phyloP scores from a whole-genome alignment of 2,329 filamentous ascomycete species.

The Zymoseptoria pseudotritici region DNA sequence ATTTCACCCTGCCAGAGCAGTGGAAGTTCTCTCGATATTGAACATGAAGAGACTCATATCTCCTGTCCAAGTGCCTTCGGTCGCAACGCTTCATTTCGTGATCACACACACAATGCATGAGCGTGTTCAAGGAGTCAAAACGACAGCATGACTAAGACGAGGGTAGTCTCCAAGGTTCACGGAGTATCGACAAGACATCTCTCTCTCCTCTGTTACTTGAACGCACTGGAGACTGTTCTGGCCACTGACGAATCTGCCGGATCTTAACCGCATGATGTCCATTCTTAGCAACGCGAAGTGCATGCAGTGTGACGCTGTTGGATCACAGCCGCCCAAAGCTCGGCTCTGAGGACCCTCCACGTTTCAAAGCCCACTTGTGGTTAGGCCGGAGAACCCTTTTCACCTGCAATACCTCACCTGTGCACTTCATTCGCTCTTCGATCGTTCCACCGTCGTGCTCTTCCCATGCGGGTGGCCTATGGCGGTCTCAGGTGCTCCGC shows the following conservation, averaged over 20 bases:
- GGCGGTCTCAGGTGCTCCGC: not conserved
- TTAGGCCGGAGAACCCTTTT: not conserved
- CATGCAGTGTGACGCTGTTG: not conserved
- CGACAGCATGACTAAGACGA: not conserved
- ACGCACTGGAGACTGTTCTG: not conserved
- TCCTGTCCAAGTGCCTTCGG: not conserved
- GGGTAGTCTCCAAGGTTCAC: not conserved
- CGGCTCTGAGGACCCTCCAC: not conserved
- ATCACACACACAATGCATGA: not conserved
- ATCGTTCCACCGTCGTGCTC: not conserved
- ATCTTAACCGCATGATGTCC: not conserved
- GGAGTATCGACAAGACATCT: too few species aligned
- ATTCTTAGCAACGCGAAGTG: not conserved
- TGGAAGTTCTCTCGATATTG: not conserved
- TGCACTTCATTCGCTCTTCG: not conserved
- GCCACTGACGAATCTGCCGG: not conserved
- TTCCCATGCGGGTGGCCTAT: not conserved
- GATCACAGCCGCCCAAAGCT: not conserved
- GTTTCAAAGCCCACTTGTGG: not conserved
- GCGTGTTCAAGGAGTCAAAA: not conserved
- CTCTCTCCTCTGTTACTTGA: not conserved
- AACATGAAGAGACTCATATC: not conserved
- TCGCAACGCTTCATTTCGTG: not conserved
- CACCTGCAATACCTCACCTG: not conserved
- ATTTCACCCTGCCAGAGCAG: not conserved